phyloP scores from a whole-genome alignment of 1,139 yeast species.

The Debaryomyces singareniensis region DNA sequence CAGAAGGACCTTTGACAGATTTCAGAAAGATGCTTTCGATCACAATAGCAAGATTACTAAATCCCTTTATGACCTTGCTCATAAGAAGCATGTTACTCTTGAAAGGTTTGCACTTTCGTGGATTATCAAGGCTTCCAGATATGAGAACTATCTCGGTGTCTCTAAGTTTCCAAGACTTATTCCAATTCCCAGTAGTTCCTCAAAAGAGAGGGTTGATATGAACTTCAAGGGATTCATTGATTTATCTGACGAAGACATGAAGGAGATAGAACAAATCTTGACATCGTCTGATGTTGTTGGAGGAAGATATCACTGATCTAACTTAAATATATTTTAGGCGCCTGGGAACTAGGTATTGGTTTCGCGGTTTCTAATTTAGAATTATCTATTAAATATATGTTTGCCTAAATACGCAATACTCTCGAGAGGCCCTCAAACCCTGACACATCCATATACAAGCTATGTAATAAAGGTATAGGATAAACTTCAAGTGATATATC shows the following conservation, averaged over 20 bases:
- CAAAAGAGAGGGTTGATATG: conserved; percentile 50
- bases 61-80: conserved; percentile 41
- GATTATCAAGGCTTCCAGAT: conserved; percentile 39
- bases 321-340: too few species aligned
- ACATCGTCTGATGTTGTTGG: too few species aligned
- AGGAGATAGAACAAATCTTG: conserved; percentile 41
- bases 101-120: conserved; percentile 74
- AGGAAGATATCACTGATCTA: too few species aligned
- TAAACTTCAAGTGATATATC: neutral
- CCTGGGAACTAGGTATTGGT: neutral
- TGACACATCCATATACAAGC: too few species aligned
- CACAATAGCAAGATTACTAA: conserved; percentile 45
- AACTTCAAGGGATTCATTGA: conserved; percentile 42
- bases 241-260: conserved; percentile 49
- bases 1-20: conserved; percentile 50
- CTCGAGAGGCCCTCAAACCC: too few species aligned
- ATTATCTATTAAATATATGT: too few species aligned
- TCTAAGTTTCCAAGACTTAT: conserved; percentile 48
- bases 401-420: too few species aligned
- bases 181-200: conserved; percentile 76
- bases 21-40: conserved; percentile 47
- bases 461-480: too few species aligned
- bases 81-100: conserved; percentile 40
- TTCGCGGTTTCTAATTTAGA: neutral
- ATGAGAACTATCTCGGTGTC: conserved; percentile 22